phyloP scores from a whole-genome alignment of 2,329 filamentous ascomycete genomes.

The Mollisia scopiformis region DNA sequence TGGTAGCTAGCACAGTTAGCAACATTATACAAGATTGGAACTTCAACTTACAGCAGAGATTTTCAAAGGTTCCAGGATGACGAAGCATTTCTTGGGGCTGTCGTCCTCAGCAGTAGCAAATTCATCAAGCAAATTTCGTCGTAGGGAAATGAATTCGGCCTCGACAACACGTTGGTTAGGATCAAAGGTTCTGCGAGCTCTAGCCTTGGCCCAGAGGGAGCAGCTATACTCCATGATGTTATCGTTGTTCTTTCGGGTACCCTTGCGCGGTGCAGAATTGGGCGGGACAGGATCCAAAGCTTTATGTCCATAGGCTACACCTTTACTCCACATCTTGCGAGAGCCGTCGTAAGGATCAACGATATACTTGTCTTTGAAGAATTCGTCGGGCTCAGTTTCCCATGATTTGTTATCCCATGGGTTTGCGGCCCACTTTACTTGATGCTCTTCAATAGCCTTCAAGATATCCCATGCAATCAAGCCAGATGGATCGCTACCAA shows the following conservation, averaged over 20 bases:
- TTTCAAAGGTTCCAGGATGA: conserved; percentile 76
- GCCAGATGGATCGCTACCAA: conserved; percentile 17
- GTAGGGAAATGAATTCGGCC: conserved; percentile 72
- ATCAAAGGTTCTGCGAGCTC: conserved; percentile 55
- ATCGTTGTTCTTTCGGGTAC: conserved; percentile 44
- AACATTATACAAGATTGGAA: neutral
- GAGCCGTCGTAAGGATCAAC: conserved; percentile 64
- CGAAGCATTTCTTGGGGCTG: conserved; percentile 55
- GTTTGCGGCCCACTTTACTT: conserved; percentile 42
- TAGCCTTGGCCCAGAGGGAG: conserved; percentile 70
- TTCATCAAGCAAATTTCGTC: conserved; percentile 83
- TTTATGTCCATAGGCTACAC: conserved; percentile 59
- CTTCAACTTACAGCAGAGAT: conserved; percentile 70
- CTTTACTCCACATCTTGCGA: conserved; percentile 60
- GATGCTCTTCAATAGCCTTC: conserved; percentile 39
- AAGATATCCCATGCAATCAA: conserved; percentile 68
- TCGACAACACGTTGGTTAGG: conserved; percentile 80
- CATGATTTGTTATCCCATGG: conserved; percentile 36
- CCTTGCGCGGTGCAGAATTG: conserved; percentile 52
- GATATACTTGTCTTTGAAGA: conserved; percentile 57
- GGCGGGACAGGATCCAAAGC: conserved; percentile 68
- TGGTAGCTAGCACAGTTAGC: conserved; percentile 57
- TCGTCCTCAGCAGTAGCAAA: conserved; percentile 53
- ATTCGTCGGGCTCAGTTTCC: conserved; percentile 43
- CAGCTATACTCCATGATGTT: conserved; percentile 84